These are phyloP conservation scores for Colletotrichum liaoningense DNA, from an alignment of 2,329 filamentous ascomycete genomes.

Conservation along the genomic window DNA sequence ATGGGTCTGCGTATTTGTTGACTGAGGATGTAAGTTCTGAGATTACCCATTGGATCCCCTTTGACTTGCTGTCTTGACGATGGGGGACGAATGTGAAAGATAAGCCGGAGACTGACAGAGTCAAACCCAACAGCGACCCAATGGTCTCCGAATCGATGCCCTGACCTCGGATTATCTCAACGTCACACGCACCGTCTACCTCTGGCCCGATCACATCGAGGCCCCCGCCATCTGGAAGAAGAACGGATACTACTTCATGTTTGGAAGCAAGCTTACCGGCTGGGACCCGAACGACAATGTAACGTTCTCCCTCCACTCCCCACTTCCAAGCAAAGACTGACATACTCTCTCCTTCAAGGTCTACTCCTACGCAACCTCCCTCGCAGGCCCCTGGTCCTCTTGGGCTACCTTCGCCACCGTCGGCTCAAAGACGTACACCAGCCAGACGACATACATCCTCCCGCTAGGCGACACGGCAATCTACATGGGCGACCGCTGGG, in stretches of 20 bases:
- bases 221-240: conserved; percentile 73
- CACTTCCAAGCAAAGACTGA: neutral
- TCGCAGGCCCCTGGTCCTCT: conserved; percentile 70
- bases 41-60: too few relatives aligned
- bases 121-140: conserved; percentile 14
- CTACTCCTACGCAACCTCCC: conserved; percentile 68
- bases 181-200: conserved; percentile 60
- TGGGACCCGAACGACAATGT: conserved; percentile 75
- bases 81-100: neutral
- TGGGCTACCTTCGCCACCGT: conserved; percentile 69
- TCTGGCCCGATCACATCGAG: conserved; percentile 67
- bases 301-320: neutral
- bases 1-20: conserved; percentile 69
- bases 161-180: conserved; percentile 68
- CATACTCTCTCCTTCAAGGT: conserved; percentile 39
- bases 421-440: conserved; percentile 69
- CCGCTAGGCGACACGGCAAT: conserved; percentile 56
- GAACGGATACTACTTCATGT: conserved; percentile 72
- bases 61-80: neutral
- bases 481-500: conserved; percentile 78
- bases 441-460: conserved; percentile 71
- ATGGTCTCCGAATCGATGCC: conserved; percentile 59
- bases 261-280: conserved; percentile 67
- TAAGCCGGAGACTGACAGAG: neutral
- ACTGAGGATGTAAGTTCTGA: conserved; percentile 60